Percentiles rank a stretch among this genome's conserved stretches.
phyloP scores from a whole-genome alignment of 352 stramenopile species.

The Thalassiosira mediterranea region DNA sequence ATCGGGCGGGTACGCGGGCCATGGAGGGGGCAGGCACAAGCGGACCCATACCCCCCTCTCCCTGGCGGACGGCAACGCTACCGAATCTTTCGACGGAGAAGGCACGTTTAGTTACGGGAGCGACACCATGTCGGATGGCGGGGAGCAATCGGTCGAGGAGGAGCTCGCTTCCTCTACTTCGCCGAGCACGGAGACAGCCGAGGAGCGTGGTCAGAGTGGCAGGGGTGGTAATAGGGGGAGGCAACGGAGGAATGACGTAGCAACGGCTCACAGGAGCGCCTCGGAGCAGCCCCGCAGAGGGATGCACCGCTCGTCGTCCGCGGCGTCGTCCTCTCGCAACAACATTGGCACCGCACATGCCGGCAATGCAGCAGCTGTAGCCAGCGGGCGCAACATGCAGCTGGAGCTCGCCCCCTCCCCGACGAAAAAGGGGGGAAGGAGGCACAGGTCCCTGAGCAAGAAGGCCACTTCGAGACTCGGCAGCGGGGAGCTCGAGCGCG shows the following conservation, averaged over 20 bases:
- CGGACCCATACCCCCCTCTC: background rate
- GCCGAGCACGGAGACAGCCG: constrained; percentile 18
- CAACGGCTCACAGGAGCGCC: constrained; percentile 12
- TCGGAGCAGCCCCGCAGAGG: constrained; percentile 26
- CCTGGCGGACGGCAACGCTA: background rate
- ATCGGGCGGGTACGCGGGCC: background rate
- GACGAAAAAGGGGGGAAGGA: too few relatives aligned
- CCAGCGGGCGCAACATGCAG: constrained; percentile 4
- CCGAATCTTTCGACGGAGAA: too few relatives aligned
- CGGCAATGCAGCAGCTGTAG: too few relatives aligned
- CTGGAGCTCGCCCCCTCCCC: background rate
- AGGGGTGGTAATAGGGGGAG: constrained; percentile 16
- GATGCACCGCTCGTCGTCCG: constrained; percentile 11
- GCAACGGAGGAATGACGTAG: constrained; percentile 22
- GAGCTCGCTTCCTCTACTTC: constrained; percentile 6
- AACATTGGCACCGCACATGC: too few relatives aligned
- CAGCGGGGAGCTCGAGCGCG: too few relatives aligned
- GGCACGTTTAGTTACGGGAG: too few relatives aligned
- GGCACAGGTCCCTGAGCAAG: too few relatives aligned
- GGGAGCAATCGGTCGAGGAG: background rate
- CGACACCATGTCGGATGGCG: background rate
- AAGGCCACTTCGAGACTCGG: too few relatives aligned
- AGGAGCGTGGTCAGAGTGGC: background rate
- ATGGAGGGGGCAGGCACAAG: constrained; percentile 9
- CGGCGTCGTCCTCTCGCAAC: too few relatives aligned